Evolutionary conservation across 768 basidiomycete genomes (phyloP), one percentile per base, ranked within the genome.

Genomic region (Mrakia blollopis): DNA sequence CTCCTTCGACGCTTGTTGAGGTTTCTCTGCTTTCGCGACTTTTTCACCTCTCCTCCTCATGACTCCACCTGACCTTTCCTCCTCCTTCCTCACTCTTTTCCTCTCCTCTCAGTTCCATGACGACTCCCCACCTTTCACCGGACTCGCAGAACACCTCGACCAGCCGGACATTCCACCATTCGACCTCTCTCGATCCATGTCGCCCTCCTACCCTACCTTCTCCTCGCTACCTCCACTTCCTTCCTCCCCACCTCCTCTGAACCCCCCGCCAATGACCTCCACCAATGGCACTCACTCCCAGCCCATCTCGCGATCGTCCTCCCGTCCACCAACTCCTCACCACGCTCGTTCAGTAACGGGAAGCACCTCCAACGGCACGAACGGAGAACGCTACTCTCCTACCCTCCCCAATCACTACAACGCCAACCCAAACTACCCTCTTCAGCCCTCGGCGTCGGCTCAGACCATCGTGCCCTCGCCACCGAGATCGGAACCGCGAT

Each of bases 71-170:
- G 47, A 50, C 47, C 63, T 41, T 28, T 39, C 18, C 41, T 25
- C 41, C 35, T n/a, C 7, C 37, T 32, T n/a, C 32, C 30, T 73
- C 44, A 72, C 78, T 69, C 65, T 37, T 32, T 44, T n/a, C 68
- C 28, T 70, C 74, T 28, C 72, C 62, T 32, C 68, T 79, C 52
- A 79, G 68, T 80, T 77, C 47, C 79, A 80, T 62, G 70, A 80
- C 78, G 80, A 80, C 78, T 79, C 78, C 25, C 80, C 80, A 2
- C 80, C 80, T 14, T 79, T 80, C 67, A 69, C 73, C 0, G 73
- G 67, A 32, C 60, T 74, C 52, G 72, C 72, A 13, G 78, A 74
- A 16, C 70, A 75, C 37, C 57, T 61, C 60, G 21, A 10, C 11
- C 35, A 65, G 9, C 57, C 69, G 23, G 74, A 76, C 23, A 60